Evolutionary conservation across 2,329 filamentous ascomycete genomes (phyloP), one percentile per base, ranked within the genome.

Genomic region (Fusarium zealandicum): DNA sequence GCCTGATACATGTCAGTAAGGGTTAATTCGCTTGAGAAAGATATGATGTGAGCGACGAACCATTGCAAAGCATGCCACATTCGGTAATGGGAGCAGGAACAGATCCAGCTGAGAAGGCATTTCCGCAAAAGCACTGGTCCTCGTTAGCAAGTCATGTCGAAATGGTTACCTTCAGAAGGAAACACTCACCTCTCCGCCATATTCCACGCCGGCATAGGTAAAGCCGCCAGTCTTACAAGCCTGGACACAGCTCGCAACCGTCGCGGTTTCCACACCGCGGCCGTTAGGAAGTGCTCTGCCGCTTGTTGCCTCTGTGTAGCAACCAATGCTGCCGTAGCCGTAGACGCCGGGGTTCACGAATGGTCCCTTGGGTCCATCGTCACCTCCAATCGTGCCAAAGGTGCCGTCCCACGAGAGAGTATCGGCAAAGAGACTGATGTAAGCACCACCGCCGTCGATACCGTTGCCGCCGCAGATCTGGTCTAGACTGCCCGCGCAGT

Each of bases 381-480:
- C 8, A 7, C 59, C 51, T 1, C 54, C 38, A n/a, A 22, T 38
- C 8, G 25, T 42, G 0, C 42, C 47, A 5, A 59, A 44, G 3
- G 44, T 62, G 2, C 57, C 63, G 4, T 63, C 52, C 60, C 60
- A 72, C 7, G 67, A 63, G 1, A 68, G 30, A 0, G 68, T 59
- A 45, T 76, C 73, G 4, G 76, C 77, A 45, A 81, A 84, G 1
- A 83, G 60, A 35, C 77, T 83, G 47, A 85, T 75, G 67, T 75
- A 80, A 6, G 74, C 52, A 27, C 74, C 72, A 7, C 71, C 66
- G 2, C 69, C 61, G 2, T 66, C 64, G 4, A 67, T 57, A 1
- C 75, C 80, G 41, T 82, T 78, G 3, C 82, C 82, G 41, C 83
- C 82, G 37, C 83, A 86, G 13, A 78, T 74, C 61, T 84, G 73